These are phyloP conservation scores for Mortierella sp. DNA, from an alignment of 371 early-diverging fungal species.

Conservation along the genomic window DNA sequence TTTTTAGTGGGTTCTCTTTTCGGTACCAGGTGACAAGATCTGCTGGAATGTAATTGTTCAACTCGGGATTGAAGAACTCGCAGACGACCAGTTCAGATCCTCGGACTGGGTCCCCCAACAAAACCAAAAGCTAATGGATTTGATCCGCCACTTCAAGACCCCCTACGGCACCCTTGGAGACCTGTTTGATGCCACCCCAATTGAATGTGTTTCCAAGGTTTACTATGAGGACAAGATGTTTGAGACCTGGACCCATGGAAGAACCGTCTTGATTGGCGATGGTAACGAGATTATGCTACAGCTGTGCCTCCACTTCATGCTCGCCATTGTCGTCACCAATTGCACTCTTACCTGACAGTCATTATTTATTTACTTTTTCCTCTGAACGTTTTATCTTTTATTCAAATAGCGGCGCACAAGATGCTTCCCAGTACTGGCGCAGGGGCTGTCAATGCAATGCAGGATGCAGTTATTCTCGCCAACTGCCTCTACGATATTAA, in stretches of 20 bases:
- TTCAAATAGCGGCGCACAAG: not conserved
- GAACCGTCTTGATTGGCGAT: conserved; percentile 39
- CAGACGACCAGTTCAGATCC: conserved; percentile 8
- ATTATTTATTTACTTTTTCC: not conserved
- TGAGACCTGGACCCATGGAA: conserved; percentile 37
- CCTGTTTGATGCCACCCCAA: conserved; percentile 26
- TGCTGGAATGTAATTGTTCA: conserved; percentile 28
- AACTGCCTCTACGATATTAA: conserved; percentile 32
- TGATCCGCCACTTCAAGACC: conserved; percentile 18
- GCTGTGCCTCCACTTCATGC: not conserved
- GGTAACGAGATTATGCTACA: no score
- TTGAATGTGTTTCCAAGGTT: conserved; percentile 21
- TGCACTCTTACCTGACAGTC: not conserved
- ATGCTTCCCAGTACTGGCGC: conserved; percentile 11
- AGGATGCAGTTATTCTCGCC: conserved; percentile 34
- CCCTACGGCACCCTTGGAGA: conserved; percentile 20
- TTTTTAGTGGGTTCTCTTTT: conserved; percentile 15
- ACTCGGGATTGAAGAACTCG: not conserved
- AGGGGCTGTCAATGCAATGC: conserved; percentile 34
- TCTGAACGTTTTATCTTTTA: no score
- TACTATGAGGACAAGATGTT: conserved; percentile 35
- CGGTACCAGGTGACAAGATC: conserved; percentile 17
- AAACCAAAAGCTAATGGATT: conserved; percentile 7
- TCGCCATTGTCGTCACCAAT: not conserved
- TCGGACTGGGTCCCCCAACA: conserved; percentile 21